Evolutionary conservation across 768 basidiomycete species (phyloP).

Genomic region (Arthromyces matolae): DNA sequence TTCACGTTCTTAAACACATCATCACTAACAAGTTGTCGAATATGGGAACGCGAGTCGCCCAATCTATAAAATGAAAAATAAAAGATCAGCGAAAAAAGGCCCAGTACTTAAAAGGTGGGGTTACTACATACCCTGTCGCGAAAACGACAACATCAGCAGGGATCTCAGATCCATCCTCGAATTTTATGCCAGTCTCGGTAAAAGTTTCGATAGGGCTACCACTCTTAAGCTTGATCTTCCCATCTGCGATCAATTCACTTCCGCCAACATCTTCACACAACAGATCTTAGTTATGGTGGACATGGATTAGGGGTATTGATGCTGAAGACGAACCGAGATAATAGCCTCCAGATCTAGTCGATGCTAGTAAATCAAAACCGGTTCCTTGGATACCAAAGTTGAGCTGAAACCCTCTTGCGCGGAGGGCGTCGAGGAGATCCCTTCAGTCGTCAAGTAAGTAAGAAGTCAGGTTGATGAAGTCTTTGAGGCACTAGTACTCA

Average conservation of each 20-base stretch:
- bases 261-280: conserved; percentile 46
- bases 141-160: too few relatives aligned
- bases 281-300: neutral
- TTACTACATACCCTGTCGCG: conserved; percentile 40
- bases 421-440: conserved; percentile 52
- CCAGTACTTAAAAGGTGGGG: too few relatives aligned
- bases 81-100: too few relatives aligned
- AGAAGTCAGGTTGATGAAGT: too few relatives aligned
- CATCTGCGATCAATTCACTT: conserved; percentile 53
- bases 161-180: conserved; percentile 41
- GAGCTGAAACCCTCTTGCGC: conserved; percentile 53
- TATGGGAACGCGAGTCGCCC: conserved; percentile 35
- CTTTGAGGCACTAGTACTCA: conserved; percentile 23
- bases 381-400: conserved; percentile 48
- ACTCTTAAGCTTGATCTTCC: conserved; percentile 68
- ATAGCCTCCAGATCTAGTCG: conserved; percentile 55
- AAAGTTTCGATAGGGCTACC: conserved; percentile 43
- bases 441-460: conserved; percentile 22
- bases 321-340: conserved; percentile 48
- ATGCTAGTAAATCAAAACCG: conserved; percentile 48
- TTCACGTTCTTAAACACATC: conserved; percentile 40
- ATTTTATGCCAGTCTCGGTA: conserved; percentile 36
- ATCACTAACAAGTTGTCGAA: conserved; percentile 40
- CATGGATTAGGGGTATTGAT: too few relatives aligned
- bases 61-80: conserved; percentile 26